Evolutionary conservation across 768 basidiomycete species (phyloP).

Genomic region (Mycena floridula): DNA sequence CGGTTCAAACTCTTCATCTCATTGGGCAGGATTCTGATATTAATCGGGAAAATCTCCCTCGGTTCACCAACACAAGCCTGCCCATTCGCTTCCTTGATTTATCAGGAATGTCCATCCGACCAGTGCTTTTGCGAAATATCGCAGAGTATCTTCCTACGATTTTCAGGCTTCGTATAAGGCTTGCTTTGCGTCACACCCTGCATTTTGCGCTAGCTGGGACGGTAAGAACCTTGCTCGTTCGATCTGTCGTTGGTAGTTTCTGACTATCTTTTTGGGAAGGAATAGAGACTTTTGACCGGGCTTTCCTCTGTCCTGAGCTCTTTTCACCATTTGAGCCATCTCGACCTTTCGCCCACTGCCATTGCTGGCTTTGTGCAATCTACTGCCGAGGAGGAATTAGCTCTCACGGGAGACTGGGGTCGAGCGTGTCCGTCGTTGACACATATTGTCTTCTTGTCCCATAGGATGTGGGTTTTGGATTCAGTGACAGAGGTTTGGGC

Average conservation of each 20-base stretch:
- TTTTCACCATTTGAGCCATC: slow-evolving; percentile 40
- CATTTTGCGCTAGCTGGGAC: slow-evolving; percentile 60
- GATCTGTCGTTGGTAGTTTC: slow-evolving; percentile 3
- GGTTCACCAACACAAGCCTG: slow-evolving; percentile 39
- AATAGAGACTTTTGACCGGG: slow-evolving; percentile 50
- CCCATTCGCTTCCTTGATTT: slow-evolving; percentile 53
- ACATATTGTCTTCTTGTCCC: slow-evolving; percentile 50
- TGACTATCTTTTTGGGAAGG: slow-evolving; percentile 9
- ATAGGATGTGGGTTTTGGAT: slow-evolving; percentile 42
- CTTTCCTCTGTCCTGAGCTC: slow-evolving; percentile 51
- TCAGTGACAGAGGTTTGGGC: too few species aligned
- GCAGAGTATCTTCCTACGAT: slow-evolving; percentile 44
- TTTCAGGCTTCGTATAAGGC: slow-evolving; percentile 45
- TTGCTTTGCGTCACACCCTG: slow-evolving; percentile 60
- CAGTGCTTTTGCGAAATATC: slow-evolving; percentile 48
- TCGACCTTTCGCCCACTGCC: slow-evolving; percentile 58
- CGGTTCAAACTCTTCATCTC: slow-evolving; percentile 49
- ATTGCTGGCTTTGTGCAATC: slow-evolving; percentile 37
- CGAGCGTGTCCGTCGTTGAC: slow-evolving; percentile 48
- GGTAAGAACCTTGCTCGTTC: slow-evolving; percentile 35
- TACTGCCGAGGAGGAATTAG: slow-evolving; percentile 35
- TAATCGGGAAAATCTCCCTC: slow-evolving; percentile 43
- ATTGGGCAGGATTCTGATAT: slow-evolving; percentile 51
- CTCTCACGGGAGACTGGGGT: slow-evolving; percentile 48
- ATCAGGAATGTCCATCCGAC: slow-evolving; percentile 53